These are phyloP conservation scores for Sporothrix phasma DNA, from an alignment of 2,329 filamentous ascomycete species.

Conservation along the genomic window DNA sequence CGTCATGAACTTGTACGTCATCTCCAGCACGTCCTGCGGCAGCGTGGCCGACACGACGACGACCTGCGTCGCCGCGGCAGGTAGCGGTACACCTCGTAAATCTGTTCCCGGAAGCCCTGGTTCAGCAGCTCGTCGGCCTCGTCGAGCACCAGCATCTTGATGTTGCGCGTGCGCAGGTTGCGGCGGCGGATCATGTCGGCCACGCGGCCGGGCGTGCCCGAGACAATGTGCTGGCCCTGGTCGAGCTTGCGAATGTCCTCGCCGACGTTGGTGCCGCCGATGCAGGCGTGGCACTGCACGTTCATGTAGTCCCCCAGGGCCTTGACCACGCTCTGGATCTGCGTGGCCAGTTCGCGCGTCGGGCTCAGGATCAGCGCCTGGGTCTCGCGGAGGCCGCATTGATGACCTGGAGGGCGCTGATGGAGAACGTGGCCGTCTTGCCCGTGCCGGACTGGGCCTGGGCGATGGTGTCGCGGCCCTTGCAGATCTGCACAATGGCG, in stretches of 20 bases:
- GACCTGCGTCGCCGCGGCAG: conserved; percentile 93
- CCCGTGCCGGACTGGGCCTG: conserved; percentile 95
- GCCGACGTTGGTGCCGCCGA: conserved; percentile 93
- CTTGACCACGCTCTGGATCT: conserved; percentile 98
- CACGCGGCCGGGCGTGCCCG: conserved; percentile 92
- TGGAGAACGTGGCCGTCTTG: conserved; percentile 94
- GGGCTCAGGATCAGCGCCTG: conserved; percentile 93
- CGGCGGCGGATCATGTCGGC: conserved; percentile 53
- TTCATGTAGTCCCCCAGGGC: conserved; percentile 99
- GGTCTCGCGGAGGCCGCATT: conserved; percentile 87
- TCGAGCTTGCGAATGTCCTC: conserved; percentile 97
- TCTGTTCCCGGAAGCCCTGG: conserved; percentile 93
- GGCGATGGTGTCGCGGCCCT: conserved; percentile 95
- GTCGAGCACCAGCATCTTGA: conserved; percentile 55
- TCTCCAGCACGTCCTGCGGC: conserved; percentile 94
- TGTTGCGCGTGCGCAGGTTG: conserved; percentile 47
- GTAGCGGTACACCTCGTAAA: conserved; percentile 97
- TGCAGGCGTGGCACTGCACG: conserved; percentile 96
- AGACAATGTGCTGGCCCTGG: conserved; percentile 95
- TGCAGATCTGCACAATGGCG: conserved; percentile 97
- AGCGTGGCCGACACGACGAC: conserved; percentile 95
- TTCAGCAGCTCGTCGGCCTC: conserved; percentile 63
- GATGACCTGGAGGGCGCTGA: conserved; percentile 92
- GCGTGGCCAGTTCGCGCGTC: conserved; percentile 90
- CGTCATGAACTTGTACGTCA: conserved; percentile 99